phyloP scores from a whole-genome alignment of 306 rosid genomes.

The Ochetophila trinervis region DNA sequence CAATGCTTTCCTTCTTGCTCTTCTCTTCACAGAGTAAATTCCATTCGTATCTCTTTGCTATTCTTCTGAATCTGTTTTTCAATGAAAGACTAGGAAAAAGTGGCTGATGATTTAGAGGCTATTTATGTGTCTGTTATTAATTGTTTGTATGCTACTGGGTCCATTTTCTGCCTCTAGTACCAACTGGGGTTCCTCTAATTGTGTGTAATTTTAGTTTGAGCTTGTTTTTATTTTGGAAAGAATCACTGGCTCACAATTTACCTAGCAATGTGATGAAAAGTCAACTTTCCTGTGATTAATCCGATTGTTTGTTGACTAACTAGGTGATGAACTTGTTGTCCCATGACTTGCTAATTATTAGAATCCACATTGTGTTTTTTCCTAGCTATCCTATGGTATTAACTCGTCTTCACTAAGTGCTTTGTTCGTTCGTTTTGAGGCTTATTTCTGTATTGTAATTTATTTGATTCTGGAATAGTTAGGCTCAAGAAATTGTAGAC shows the following conservation, averaged over 20 bases:
- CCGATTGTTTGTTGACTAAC: background rate
- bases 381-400: background rate
- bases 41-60: background rate
- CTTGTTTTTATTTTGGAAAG: background rate
- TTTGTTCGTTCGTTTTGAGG: background rate
- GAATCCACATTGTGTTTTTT: background rate
- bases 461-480: too few species aligned
- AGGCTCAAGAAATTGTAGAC: too few species aligned
- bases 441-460: background rate
- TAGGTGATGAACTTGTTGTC: background rate
- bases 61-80: constrained; percentile 12
- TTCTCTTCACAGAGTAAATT: constrained; percentile 65
- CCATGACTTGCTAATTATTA: background rate
- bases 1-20: constrained; percentile 86
- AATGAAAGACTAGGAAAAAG: constrained; percentile 6
- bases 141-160: background rate
- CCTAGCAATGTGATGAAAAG: background rate
- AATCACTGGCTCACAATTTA: background rate
- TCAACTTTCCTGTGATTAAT: background rate
- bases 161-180: background rate
- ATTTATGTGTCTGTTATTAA: background rate
- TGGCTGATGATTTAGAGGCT: constrained; percentile 20
- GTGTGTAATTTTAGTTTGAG: background rate
- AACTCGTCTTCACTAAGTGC: background rate
- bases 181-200: background rate